Evolutionary conservation across 2,329 filamentous ascomycete genomes (phyloP).

Genomic region (Fusarium continuum): DNA sequence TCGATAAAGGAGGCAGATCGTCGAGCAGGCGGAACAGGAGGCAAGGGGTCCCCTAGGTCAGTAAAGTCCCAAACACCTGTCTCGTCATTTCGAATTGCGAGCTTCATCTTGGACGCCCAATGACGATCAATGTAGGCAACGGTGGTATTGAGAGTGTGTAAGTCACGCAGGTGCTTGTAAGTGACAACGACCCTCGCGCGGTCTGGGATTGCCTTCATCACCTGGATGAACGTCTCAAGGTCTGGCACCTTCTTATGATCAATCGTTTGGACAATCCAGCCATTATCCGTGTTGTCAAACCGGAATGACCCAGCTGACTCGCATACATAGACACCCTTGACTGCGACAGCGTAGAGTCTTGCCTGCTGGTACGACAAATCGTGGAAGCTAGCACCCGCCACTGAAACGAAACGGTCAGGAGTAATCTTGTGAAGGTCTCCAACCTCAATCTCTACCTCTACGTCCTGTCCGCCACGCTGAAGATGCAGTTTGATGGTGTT

Average conservation of each 20-base stretch:
- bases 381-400: slow-evolving; percentile 94
- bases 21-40: slow-evolving; percentile 75
- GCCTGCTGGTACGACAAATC: slow-evolving; percentile 97
- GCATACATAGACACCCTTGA: slow-evolving; percentile 92
- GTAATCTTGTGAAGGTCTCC: slow-evolving; percentile 94
- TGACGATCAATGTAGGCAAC: slow-evolving; percentile 94
- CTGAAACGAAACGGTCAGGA: slow-evolving; percentile 92
- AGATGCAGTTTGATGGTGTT: slow-evolving; percentile 81
- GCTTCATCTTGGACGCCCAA: slow-evolving; percentile 94
- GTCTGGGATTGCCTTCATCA: slow-evolving; percentile 87
- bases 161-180: slow-evolving; percentile 93
- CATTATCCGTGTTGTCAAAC: slow-evolving; percentile 88
- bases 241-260: slow-evolving; percentile 92
- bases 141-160: slow-evolving; percentile 93
- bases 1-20: slow-evolving; percentile 90
- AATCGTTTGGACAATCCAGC: slow-evolving; percentile 92
- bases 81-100: slow-evolving; percentile 88
- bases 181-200: slow-evolving; percentile 87
- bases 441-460: slow-evolving; percentile 85
- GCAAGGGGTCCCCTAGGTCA: slow-evolving; percentile 82
- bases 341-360: slow-evolving; percentile 91
- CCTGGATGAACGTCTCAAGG: slow-evolving; percentile 86
- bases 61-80: slow-evolving; percentile 95
- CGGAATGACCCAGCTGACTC: slow-evolving; percentile 95
- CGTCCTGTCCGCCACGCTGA: slow-evolving; percentile 86